Conservation (phyloP, 257 asterid species). For the Solanum chiquidenum region DNA sequence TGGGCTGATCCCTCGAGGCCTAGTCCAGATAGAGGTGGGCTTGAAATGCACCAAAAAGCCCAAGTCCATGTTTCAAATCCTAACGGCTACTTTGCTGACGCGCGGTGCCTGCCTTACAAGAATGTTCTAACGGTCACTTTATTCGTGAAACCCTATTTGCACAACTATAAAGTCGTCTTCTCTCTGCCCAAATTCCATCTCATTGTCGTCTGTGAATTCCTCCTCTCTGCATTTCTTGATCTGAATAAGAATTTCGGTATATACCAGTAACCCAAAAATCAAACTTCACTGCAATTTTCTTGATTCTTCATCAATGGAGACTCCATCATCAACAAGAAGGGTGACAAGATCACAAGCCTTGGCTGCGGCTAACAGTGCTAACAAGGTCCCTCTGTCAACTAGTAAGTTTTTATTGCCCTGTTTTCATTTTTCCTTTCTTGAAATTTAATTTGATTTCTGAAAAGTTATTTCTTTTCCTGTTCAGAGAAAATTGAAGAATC, state of each 20-base stretch:
- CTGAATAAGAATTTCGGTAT: not conserved
- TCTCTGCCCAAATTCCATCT: not conserved
- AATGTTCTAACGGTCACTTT: slow-evolving; percentile 63
- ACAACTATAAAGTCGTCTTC: slow-evolving; percentile 22
- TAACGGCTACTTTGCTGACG: slow-evolving; percentile 62
- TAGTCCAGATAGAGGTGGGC: not conserved
- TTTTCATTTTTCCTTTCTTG: not conserved
- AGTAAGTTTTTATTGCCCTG: slow-evolving; percentile 7
- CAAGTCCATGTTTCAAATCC: slow-evolving; percentile 21
- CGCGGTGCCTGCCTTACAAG: slow-evolving; percentile 12
- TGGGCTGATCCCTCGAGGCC: not conserved
- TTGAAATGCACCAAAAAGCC: not conserved
- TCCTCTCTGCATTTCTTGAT: not conserved
- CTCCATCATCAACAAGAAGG: slow-evolving; percentile 75
- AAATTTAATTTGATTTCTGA: not conserved
- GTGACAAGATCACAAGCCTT: slow-evolving; percentile 61
- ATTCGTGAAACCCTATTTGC: slow-evolving; percentile 8
- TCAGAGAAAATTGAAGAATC: slow-evolving; percentile 53
- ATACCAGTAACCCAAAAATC: not conserved
- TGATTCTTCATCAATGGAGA: slow-evolving; percentile 47
- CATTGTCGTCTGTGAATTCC: not conserved
- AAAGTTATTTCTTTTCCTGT: not conserved
- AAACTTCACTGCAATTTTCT: not conserved
- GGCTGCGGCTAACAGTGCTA: slow-evolving; percentile 26
- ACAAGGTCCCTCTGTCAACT: slow-evolving; percentile 9